These are phyloP conservation scores for Solanum tarapatanum DNA, from an alignment of 257 asterid genomes.

Conservation along the genomic window DNA sequence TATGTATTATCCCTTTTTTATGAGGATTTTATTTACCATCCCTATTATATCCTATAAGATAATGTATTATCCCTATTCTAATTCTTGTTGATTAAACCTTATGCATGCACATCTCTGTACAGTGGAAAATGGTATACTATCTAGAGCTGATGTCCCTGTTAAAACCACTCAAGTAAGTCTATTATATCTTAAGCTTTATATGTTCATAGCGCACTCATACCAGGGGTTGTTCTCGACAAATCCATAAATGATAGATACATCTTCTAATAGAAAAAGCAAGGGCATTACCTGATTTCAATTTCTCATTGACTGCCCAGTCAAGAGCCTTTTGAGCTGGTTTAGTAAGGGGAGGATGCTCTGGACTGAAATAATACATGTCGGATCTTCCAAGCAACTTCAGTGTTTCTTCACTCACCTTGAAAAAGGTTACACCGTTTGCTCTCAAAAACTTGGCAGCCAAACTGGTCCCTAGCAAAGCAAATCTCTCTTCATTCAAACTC, in stretches of 20 bases:
- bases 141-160: neutral
- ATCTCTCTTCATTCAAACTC: neutral
- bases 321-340: constrained; percentile 84
- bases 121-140: neutral
- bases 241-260: neutral
- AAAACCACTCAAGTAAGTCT: neutral
- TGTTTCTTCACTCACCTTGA: constrained; percentile 66
- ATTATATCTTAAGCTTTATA: neutral
- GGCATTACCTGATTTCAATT: constrained; percentile 67
- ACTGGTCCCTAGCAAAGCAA: constrained; percentile 64
- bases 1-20: neutral
- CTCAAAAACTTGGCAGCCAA: constrained; percentile 74
- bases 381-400: constrained; percentile 65
- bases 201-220: neutral
- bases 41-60: neutral
- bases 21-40: neutral
- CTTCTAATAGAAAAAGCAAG: neutral
- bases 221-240: neutral
- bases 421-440: constrained; percentile 57
- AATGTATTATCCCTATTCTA: neutral
- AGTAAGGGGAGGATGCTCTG: constrained; percentile 83
- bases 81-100: neutral
- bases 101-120: neutral
- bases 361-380: constrained; percentile 55
- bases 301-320: constrained; percentile 81